Evolutionary conservation across 1,139 yeast species (phyloP).

Genomic region (Protomyces pachydermus): DNA sequence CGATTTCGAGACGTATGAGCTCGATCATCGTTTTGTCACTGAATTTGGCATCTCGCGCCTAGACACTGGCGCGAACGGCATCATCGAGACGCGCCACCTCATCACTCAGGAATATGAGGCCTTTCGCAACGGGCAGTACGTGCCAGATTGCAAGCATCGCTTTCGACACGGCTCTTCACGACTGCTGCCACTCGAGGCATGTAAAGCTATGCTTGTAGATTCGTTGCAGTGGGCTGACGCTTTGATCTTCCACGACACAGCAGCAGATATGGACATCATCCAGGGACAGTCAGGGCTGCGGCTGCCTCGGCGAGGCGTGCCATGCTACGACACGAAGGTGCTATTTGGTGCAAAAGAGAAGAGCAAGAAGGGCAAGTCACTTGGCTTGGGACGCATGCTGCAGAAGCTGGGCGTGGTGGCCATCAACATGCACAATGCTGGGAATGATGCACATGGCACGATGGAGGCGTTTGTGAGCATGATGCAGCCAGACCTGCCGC

Average conservation of each 20-base stretch:
- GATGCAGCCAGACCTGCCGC: not conserved
- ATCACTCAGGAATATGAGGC: constrained; percentile 1
- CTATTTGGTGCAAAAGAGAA: constrained; percentile 6
- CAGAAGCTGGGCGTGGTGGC: not conserved
- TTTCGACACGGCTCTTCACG: constrained; percentile 4
- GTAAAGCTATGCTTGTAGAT: not conserved
- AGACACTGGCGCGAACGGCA: not conserved
- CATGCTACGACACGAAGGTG: not conserved
- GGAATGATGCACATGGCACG: constrained; percentile 11
- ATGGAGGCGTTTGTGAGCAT: constrained; percentile 2
- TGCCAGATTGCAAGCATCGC: constrained; percentile 3
- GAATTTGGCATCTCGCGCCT: constrained; percentile 15
- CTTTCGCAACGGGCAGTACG: not conserved
- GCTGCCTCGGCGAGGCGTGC: not conserved
- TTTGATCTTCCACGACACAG: constrained; percentile 8
- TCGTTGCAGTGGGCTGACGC: not conserved
- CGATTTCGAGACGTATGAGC: constrained; percentile 12
- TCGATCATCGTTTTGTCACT: constrained; percentile 5
- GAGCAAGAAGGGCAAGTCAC: not conserved
- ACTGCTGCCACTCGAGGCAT: not conserved
- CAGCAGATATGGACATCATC: constrained; percentile 1
- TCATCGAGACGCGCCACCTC: not conserved
- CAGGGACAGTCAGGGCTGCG: not conserved
- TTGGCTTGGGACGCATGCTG: constrained; percentile 3
- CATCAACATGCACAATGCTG: constrained; percentile 13